These are phyloP conservation scores for Calonectria fujianensis DNA, from an alignment of 2,329 filamentous ascomycete species.

Conservation along the genomic window DNA sequence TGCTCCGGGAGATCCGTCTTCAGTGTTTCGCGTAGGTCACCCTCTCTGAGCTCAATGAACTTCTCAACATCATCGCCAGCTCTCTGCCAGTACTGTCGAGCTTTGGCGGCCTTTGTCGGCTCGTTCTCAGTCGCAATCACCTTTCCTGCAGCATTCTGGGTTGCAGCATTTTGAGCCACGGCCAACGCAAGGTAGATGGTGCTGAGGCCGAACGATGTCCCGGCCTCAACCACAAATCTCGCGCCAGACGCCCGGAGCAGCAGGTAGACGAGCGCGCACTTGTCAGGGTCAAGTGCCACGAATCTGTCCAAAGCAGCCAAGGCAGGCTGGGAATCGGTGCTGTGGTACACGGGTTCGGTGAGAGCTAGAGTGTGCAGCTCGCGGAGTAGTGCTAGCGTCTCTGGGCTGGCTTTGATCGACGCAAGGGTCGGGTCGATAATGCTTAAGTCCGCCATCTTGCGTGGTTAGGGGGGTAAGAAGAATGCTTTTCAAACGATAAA, in stretches of 20 bases:
- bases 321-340: conserved; percentile 46
- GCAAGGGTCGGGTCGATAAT: conserved; percentile 56
- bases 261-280: conserved; percentile 74
- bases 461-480: accelerated
- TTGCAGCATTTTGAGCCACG: conserved; percentile 67
- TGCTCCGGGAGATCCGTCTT: conserved; percentile 65
- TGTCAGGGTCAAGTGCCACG: conserved; percentile 75
- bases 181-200: conserved; percentile 78
- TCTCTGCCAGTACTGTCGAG: conserved; percentile 72
- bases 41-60: conserved; percentile 74
- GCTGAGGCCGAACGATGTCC: conserved; percentile 77
- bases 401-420: conserved; percentile 55
- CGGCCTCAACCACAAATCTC: conserved; percentile 73
- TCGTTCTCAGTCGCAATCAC: conserved; percentile 79
- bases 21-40: conserved; percentile 73
- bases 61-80: conserved; percentile 68
- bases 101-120: conserved; percentile 69
- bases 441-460: conserved; percentile 44
- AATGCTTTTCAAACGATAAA: neutral
- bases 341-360: conserved; percentile 56
- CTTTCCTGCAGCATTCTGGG: conserved; percentile 45
- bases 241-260: conserved; percentile 70
- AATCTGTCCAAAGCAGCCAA: conserved; percentile 68
- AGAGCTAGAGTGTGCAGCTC: conserved; percentile 58
- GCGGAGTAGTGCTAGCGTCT: conserved; percentile 54